Evolutionary conservation across 1,139 yeast genomes (phyloP), one percentile per base, ranked within the genome.

Genomic region (Candida sojae): DNA sequence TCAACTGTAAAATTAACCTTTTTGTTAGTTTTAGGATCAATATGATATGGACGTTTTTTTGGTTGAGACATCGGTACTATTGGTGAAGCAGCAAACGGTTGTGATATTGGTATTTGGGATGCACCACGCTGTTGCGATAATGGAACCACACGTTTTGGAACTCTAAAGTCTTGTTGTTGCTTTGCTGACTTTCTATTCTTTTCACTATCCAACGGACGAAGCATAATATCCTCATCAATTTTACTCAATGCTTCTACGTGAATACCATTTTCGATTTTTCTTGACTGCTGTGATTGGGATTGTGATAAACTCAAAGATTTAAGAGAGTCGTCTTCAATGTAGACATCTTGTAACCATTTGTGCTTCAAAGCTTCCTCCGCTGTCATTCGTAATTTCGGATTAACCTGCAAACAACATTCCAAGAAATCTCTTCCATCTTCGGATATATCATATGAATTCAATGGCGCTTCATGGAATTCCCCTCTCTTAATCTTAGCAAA

Each of bases 401-500:
- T 85, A 1, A 87, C 92, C 58, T 86, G 88, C 25, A 92, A 70
- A 50, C 93, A 73, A 26, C 82, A 67, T 47, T 79, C 79, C 32
- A 92, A 72, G 57, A 92, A 91, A 53, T 82, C 85, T 46, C 89
- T 74, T 0, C 89, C 93, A 34, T 77, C 80, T 17, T 70, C 67
- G 5, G 90, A 83, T 1, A 89, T 77, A 30, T 83, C 80, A 55
- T 81, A 81, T 42, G 87, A 86, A 49, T 80, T 80, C 43, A 93
- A 71, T 0, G 96, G 93, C 12, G 88, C 84, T 52, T 83, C 88
- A 59, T 89, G 93, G 61, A 84, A 93, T 34, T 86, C 82, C 1
- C 97, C 98, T 23, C 76, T 70, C 48, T 82, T 79, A 37, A 92
- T 91, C 58, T 87, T 87, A 44, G 79, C 79, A 66, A 88, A 89